Evolutionary conservation across 2,329 filamentous ascomycete species (phyloP), one percentile per base, ranked within the genome.

Genomic region (Dothistroma septosporum): DNA sequence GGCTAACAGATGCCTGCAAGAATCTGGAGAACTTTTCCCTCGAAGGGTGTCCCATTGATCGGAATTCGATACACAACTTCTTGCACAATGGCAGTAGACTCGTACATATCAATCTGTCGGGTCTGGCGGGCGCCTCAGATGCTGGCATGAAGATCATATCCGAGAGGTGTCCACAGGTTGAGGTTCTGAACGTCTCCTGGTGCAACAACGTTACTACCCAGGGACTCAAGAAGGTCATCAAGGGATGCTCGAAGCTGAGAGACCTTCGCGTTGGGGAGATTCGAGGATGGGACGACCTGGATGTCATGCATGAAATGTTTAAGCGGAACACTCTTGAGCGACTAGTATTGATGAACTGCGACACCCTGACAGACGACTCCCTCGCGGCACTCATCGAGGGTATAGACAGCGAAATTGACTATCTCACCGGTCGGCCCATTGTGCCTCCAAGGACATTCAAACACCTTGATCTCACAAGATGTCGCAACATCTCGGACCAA

Each of bases 131-230:
- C 12, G 89, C 92, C 14, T 91, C 88, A 32, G 96, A 96, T 72
- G 85, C 85, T 22, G 90, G 91, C 0, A 92, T 95, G 84, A 90
- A 88, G 70, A 91, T 95, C 61, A 88, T 99, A 61, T 87, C 90
- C 0, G 82, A 88, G 57, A 87, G 88, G 44, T 97, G 93, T 69
- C 86, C 87, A 1, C 86, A 88, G 53, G 80, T 99, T n/a, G 87
- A 96, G 74, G 82, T 85, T 58, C 82, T 97, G 66, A 95, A 97
- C 69, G 85, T 97, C 21, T 96, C 92, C 0, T 97, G 93, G 91
- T 99, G 94, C 77, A 87, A 87, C 66, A 88, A 91, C 62, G 86
- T 97, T 72, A 88, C 94, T 70, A 88, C 90, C 9, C 80, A 84
- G 12, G 92, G 92, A 4, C 78, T 97, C 57, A 85, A 82, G 64